Evolutionary conservation across 495 filamentous ascomycete genomes (phyloP).

Genomic region (Xylaria curta): DNA sequence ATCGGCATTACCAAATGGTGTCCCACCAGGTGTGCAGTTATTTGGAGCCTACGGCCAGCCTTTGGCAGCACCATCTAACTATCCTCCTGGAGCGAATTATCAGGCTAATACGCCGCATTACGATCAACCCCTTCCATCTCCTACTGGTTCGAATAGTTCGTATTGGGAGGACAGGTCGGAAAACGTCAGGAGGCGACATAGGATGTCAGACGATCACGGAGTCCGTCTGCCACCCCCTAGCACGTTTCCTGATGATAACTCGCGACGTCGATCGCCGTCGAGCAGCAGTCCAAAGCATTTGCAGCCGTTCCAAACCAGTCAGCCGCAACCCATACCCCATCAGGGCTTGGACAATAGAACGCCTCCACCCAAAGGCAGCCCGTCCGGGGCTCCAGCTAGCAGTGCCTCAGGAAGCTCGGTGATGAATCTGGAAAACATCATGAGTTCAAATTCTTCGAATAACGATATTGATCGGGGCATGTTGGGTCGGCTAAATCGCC

Average conservation of each 20-base stretch:
- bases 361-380: conserved; percentile 36
- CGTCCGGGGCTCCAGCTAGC: conserved; percentile 33
- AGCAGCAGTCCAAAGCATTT: conserved; percentile 50
- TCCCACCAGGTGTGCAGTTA: conserved; percentile 56
- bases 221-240: conserved; percentile 54
- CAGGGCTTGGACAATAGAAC: conserved; percentile 35
- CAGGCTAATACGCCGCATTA: conserved; percentile 41
- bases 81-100: conserved; percentile 36
- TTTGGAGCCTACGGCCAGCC: conserved; percentile 60
- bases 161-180: conserved; percentile 40
- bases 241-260: conserved; percentile 51
- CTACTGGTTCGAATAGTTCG: conserved; percentile 38
- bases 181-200: conserved; percentile 40
- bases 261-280: conserved; percentile 53
- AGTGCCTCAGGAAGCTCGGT: conserved; percentile 39
- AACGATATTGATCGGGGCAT: conserved; percentile 53
- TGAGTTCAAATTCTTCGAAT: conserved; percentile 38
- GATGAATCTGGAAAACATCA: conserved; percentile 55
- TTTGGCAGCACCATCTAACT: conserved; percentile 38
- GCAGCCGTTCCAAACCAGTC: conserved; percentile 31
- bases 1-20: conserved; percentile 52
- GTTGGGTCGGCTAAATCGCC: conserved; percentile 46
- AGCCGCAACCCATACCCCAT: conserved; percentile 31
- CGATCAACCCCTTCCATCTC: conserved; percentile 44
- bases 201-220: conserved; percentile 49